Conservation (phyloP, 176 grass and related monocot genomes). For the Secale cereale region DNA sequence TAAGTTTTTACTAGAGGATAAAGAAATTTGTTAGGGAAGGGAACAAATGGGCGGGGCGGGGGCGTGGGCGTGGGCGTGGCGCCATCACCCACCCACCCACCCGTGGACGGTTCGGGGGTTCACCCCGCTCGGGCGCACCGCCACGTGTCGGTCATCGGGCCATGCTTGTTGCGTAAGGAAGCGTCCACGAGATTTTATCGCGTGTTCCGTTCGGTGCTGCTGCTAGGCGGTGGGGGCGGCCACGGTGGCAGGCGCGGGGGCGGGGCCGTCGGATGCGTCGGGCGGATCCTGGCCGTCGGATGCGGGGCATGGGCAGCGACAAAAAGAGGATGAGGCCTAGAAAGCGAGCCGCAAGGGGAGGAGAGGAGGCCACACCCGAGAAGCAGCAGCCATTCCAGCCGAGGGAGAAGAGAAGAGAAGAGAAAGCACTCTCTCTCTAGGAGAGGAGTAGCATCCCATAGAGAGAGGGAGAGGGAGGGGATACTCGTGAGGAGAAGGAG, state of each 20-base stretch:
- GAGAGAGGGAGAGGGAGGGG: not conserved
- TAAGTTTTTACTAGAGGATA: too few relatives aligned
- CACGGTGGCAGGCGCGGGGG: slow-evolving; percentile 28
- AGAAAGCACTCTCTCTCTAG: not conserved
- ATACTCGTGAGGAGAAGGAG: slow-evolving; percentile 22
- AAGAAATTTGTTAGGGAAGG: too few relatives aligned
- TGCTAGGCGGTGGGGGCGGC: not conserved
- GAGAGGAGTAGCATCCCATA: not conserved
- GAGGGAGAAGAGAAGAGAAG: not conserved
- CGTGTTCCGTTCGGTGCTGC: slow-evolving; percentile 37
- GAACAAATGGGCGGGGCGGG: not conserved
- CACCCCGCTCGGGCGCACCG: not conserved
- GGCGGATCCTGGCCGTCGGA: slow-evolving; percentile 53
- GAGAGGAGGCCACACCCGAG: slow-evolving; percentile 20
- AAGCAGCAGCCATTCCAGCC: slow-evolving; percentile 1
- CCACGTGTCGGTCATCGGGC: slow-evolving; percentile 45
- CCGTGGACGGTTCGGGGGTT: slow-evolving; percentile 32
- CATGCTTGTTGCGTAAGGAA: slow-evolving; percentile 60
- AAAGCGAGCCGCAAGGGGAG: slow-evolving; percentile 39
- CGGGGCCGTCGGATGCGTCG: slow-evolving; percentile 36
- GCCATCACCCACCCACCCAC: slow-evolving; percentile 18
- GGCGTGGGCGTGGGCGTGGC: too few relatives aligned
- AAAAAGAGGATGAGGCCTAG: slow-evolving; percentile 74
- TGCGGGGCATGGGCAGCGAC: slow-evolving; percentile 43
- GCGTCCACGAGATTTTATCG: slow-evolving; percentile 49